phyloP scores from a whole-genome alignment of 192 early-diverging fungal species.

The Coemansia sp. region DNA sequence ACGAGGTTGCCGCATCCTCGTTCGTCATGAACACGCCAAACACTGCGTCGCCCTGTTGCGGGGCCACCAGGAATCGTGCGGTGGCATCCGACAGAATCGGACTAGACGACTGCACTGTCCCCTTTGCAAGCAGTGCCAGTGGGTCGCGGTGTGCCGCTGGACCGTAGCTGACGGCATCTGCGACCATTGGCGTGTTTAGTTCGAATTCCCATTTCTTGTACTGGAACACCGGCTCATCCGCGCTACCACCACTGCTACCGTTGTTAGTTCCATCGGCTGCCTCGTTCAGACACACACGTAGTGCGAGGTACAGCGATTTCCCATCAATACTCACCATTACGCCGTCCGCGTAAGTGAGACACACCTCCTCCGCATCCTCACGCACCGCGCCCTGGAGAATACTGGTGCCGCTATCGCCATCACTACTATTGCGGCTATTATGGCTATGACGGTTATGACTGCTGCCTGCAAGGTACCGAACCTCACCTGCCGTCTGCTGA shows the following conservation, averaged over 20 bases:
- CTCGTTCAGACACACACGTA: constrained; percentile 44
- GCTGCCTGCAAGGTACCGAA: constrained; percentile 14
- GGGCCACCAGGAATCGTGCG: constrained; percentile 46
- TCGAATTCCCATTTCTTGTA: constrained; percentile 54
- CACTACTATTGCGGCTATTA: background rate
- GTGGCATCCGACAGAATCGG: constrained; percentile 35
- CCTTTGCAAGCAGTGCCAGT: constrained; percentile 28
- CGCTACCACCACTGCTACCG: constrained; percentile 1
- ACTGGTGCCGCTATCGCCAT: background rate
- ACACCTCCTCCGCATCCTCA: constrained; percentile 39
- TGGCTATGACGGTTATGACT: background rate
- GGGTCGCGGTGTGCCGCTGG: constrained; percentile 32
- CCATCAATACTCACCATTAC: constrained; percentile 44
- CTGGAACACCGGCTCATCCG: constrained; percentile 34
- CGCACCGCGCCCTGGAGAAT: background rate
- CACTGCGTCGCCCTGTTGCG: constrained; percentile 40
- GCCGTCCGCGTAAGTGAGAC: constrained; percentile 41
- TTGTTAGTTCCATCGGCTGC: background rate
- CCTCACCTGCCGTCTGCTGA: constrained; percentile 8
- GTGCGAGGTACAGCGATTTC: constrained; percentile 39
- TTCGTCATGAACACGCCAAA: constrained; percentile 50
- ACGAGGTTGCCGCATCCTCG: constrained; percentile 31
- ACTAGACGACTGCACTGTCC: constrained; percentile 23
- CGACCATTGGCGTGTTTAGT: constrained; percentile 27
- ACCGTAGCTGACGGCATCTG: constrained; percentile 43